Evolutionary conservation across 495 filamentous ascomycete genomes (phyloP), one percentile per base, ranked within the genome.

Genomic region (Lentithecium fluviatile): DNA sequence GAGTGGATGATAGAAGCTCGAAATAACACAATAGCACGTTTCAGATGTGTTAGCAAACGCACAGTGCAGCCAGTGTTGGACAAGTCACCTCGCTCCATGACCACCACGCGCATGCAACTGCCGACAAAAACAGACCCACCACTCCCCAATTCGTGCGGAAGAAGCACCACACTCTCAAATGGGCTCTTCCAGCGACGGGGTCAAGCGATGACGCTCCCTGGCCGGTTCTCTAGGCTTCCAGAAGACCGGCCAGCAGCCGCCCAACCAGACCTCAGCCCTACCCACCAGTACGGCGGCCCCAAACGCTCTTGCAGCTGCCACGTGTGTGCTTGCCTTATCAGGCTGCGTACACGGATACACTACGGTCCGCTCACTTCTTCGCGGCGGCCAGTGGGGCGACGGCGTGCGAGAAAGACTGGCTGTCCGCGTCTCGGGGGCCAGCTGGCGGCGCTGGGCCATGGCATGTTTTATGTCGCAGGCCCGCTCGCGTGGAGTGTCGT

Each of bases 251-350:
- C 4, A 10, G 13, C 15, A 32, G 67, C 53, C 36, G 72, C 70
- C 47, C 61, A 64, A 59, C 45, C 54, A 43, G 11, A 6, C 21
- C 21, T 64, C 61, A 64, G 61, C 61, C 61, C 55, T 64, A 64
- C 61, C 61, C 61, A 54, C 61, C 61, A 58, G 46, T 46, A 45
- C 56, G 61, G 54, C 54, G 37, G 47, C 6, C 25, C 42, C 32
- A 11, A 52, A 64, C 54, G 54, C 48, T 34, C 36, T 42, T 59
- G 61, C 61, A 52, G 46, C 48, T 32, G 54, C 61, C 61, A 64
- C 61, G 61, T 64, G 61, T 59, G 48, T 47, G 42, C 15, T 47
- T 59, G 40, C 60, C 53, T 58, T 36, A 57, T 64, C 52, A 47
- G 53, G 53, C 36, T 24, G 5, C n/a, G n/a, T 3, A 2, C 29